phyloP scores from a whole-genome alignment of 2,329 filamentous ascomycete genomes.

The Phoma herbarum region DNA sequence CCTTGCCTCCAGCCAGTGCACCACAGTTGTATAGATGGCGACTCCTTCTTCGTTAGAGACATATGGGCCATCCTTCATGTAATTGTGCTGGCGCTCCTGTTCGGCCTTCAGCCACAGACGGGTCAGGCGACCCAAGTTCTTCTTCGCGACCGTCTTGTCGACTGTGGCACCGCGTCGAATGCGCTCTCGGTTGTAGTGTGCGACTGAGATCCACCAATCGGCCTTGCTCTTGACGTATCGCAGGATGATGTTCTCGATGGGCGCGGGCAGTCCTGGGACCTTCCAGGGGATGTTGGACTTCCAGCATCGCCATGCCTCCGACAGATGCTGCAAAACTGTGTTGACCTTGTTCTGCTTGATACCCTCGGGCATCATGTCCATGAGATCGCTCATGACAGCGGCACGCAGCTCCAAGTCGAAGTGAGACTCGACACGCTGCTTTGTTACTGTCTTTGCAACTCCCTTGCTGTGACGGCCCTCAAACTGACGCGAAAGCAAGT shows the following conservation, averaged over 20 bases:
- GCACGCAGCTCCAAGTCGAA: slow-evolving; percentile 97
- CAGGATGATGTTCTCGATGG: slow-evolving; percentile 98
- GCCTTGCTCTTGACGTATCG: slow-evolving; percentile 99
- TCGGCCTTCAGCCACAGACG: slow-evolving; percentile 97
- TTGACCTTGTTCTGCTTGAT: slow-evolving; percentile 99
- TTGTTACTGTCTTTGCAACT: slow-evolving; percentile 98
- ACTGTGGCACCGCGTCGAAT: slow-evolving; percentile 96
- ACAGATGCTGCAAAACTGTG: slow-evolving; percentile 94
- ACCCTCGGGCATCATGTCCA: slow-evolving; percentile 99
- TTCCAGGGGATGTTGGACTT: slow-evolving; percentile 99
- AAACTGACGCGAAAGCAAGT: slow-evolving; percentile 94
- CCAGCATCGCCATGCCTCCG: slow-evolving; percentile 99
- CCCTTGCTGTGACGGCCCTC: slow-evolving; percentile 99
- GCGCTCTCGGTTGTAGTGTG: slow-evolving; percentile 97
- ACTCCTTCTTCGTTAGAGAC: slow-evolving; percentile 98
- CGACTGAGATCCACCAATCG: slow-evolving; percentile 99
- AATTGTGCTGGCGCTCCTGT: slow-evolving; percentile 98
- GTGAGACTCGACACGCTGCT: slow-evolving; percentile 98
- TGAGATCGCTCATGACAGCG: slow-evolving; percentile 97
- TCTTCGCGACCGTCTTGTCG: slow-evolving; percentile 99
- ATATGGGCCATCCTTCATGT: slow-evolving; percentile 98
- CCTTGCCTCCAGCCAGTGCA: slow-evolving; percentile 97
- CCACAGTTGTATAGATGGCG: slow-evolving; percentile 97
- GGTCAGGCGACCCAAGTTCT: slow-evolving; percentile 94
- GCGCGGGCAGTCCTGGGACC: slow-evolving; percentile 92